These are phyloP conservation scores for Tricholoma saponaceum DNA, from an alignment of 768 basidiomycete genomes.

Conservation along the genomic window DNA sequence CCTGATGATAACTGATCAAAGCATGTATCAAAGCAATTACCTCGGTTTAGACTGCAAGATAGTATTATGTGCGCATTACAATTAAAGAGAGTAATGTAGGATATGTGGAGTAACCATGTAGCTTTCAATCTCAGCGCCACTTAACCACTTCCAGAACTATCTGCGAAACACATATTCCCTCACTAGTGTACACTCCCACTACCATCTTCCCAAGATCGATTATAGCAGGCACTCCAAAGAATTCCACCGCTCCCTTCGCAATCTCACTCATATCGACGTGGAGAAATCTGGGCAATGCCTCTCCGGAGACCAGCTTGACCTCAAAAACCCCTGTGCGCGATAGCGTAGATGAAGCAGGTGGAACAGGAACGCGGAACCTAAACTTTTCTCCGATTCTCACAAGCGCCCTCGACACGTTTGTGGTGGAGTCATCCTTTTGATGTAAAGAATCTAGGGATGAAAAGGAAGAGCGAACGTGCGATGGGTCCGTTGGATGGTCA, in stretches of 20 bases:
- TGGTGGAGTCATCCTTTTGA: constrained; percentile 27
- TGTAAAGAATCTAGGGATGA: constrained; percentile 62
- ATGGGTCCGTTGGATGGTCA: constrained; percentile 15
- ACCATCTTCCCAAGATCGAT: constrained; percentile 50
- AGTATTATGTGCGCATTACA: constrained; percentile 14
- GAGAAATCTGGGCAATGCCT: constrained; percentile 52
- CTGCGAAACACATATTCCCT: constrained; percentile 48
- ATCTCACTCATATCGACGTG: constrained; percentile 43
- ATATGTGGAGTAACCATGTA: constrained; percentile 1
- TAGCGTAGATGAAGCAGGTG: constrained; percentile 8
- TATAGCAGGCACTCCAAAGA: constrained; percentile 48
- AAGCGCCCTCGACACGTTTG: constrained; percentile 38
- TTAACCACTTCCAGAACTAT: constrained; percentile 54
- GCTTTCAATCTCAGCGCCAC: constrained; percentile 12
- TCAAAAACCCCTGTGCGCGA: constrained; percentile 21
- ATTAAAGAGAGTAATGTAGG: constrained; percentile 5
- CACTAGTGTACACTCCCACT: constrained; percentile 51
- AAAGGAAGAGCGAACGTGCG: constrained; percentile 21
- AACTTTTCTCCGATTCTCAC: constrained; percentile 56
- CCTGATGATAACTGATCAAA: not conserved
- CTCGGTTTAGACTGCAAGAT: constrained; percentile 2
- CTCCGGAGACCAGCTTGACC: constrained; percentile 47
- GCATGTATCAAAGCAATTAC: not conserved
- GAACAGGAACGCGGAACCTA: constrained; percentile 50
- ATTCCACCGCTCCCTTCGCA: constrained; percentile 48